phyloP scores from a whole-genome alignment of 768 basidiomycete genomes.

The Suillus cothurnatus region DNA sequence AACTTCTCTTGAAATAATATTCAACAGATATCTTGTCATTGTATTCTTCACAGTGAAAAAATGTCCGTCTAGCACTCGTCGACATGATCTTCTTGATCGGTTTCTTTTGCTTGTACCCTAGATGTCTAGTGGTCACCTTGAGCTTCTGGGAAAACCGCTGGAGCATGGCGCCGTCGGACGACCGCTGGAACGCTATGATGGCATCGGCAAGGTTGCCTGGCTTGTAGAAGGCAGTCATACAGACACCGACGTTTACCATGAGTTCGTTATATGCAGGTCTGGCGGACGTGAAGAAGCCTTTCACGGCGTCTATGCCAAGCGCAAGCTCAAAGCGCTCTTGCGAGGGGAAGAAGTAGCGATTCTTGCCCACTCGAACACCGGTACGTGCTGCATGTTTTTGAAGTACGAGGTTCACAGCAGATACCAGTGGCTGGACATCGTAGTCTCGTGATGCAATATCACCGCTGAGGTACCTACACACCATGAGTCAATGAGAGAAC shows the following conservation, averaged over 20 bases:
- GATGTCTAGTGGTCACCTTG: conserved; percentile 57
- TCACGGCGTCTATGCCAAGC: conserved; percentile 43
- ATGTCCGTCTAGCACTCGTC: conserved; percentile 45
- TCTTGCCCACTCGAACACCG: conserved; percentile 51
- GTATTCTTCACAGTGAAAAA: conserved; percentile 60
- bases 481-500: conserved; percentile 6
- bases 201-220: conserved; percentile 66
- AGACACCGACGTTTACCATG: conserved; percentile 56
- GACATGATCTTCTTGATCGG: conserved; percentile 42
- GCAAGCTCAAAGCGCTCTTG: conserved; percentile 29
- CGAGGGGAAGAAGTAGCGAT: conserved; percentile 53
- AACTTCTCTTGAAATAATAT: conserved; percentile 65
- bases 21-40: conserved; percentile 59
- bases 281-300: conserved; percentile 54
- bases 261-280: conserved; percentile 50
- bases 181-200: conserved; percentile 47
- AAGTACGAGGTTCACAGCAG: conserved; percentile 52
- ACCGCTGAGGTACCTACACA: conserved; percentile 42
- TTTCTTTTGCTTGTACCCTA: conserved; percentile 56
- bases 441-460: conserved; percentile 36
- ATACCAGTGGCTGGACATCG: conserved; percentile 44
- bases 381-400: conserved; percentile 43
- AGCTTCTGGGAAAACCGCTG: conserved; percentile 52
- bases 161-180: conserved; percentile 47
- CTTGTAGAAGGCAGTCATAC: conserved; percentile 56